Percentiles rank a stretch among this genome's conserved stretches.
Evolutionary conservation across 306 rosid genomes (phyloP).

Genomic region (Castanea sativa): DNA sequence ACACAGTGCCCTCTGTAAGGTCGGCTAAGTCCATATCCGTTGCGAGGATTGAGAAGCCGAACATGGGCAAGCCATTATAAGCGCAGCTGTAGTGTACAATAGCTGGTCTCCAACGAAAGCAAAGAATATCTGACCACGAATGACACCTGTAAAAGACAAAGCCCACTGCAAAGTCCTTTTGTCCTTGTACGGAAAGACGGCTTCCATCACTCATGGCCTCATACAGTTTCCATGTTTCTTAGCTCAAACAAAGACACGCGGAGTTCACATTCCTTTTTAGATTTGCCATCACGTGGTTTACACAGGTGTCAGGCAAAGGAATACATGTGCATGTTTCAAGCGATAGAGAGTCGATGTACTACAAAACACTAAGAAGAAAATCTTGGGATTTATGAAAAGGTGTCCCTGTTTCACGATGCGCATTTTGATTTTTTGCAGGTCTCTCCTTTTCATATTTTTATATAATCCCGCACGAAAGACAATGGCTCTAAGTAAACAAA

Average conservation of each 20-base stretch:
- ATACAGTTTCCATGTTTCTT: neutral
- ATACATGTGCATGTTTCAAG: neutral
- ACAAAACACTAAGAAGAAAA: too few species aligned
- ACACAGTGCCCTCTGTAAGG: neutral
- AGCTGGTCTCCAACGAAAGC: slow-evolving; percentile 2
- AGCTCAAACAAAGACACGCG: neutral
- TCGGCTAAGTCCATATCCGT: neutral
- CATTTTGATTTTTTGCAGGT: too few species aligned
- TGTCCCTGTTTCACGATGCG: too few species aligned
- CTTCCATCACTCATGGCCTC: neutral
- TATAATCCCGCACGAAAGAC: too few species aligned
- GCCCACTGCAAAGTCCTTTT: neutral
- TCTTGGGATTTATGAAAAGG: too few species aligned
- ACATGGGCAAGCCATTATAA: too few species aligned
- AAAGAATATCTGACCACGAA: slow-evolving; percentile 16
- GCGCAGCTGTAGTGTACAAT: neutral
- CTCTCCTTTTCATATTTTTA: too few species aligned
- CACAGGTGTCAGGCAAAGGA: neutral
- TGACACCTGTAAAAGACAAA: slow-evolving; percentile 2
- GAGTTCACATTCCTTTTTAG: neutral
- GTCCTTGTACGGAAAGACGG: neutral
- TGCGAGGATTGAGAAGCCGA: too few species aligned
- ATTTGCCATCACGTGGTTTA: too few species aligned
- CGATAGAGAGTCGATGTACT: too few species aligned
- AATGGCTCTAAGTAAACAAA: too few species aligned